Conservation (phyloP, 2,329 filamentous ascomycete species). For the Colletotrichum sp. region DNA sequence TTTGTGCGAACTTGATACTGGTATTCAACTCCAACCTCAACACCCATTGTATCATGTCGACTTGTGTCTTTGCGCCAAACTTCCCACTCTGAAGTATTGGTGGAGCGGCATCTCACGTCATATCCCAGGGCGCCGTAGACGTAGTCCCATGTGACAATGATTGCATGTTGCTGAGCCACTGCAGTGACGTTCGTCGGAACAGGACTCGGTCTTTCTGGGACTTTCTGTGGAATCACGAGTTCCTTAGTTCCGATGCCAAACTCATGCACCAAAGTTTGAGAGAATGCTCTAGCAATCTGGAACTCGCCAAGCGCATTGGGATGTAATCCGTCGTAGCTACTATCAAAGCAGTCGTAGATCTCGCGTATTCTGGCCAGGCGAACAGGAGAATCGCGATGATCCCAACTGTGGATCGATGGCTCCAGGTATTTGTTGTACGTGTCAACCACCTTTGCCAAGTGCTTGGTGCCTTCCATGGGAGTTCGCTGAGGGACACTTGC, state of each 20-base stretch:
- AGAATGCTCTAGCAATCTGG: constrained; percentile 46
- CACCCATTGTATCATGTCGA: neutral
- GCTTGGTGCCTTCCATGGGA: constrained; percentile 25
- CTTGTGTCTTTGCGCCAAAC: neutral
- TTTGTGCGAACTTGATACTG: constrained; percentile 16
- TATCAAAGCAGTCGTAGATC: constrained; percentile 32
- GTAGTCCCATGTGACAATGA: constrained; percentile 24
- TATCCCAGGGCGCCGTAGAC: constrained; percentile 29
- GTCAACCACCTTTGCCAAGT: constrained; percentile 27
- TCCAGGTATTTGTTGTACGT: constrained; percentile 31
- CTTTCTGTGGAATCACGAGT: constrained; percentile 25
- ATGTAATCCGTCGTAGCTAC: constrained; percentile 46
- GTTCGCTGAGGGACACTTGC: constrained; percentile 35
- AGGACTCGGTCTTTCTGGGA: constrained; percentile 23
- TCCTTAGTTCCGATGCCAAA: constrained; percentile 27
- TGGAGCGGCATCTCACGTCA: constrained; percentile 1
- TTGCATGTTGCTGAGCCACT: constrained; percentile 3
- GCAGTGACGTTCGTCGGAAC: constrained; percentile 20
- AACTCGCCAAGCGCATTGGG: constrained; percentile 45
- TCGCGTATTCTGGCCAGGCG: constrained; percentile 35
- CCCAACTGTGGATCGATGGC: constrained; percentile 28
- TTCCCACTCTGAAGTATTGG: neutral
- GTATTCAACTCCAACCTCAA: constrained; percentile 3
- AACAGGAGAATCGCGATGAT: constrained; percentile 30
- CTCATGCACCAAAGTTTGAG: constrained; percentile 32